Evolutionary conservation across 345 rosid genomes (phyloP).

Genomic region (Trapa bicornis): DNA sequence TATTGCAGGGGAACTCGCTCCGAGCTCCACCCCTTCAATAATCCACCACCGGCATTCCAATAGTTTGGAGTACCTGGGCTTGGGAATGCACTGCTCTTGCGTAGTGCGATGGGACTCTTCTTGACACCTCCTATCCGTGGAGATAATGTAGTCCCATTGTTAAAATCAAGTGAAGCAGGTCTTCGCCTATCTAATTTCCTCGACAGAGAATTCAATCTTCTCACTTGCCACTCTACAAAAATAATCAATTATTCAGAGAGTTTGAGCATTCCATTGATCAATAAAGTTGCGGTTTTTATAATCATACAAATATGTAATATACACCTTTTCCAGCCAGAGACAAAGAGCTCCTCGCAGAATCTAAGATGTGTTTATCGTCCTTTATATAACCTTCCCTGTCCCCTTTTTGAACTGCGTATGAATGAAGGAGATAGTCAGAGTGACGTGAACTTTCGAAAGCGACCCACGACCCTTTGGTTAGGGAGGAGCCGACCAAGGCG

Average conservation of each 20-base stretch:
- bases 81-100: slow-evolving; percentile 55
- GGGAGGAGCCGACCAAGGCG: neutral
- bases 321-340: slow-evolving; percentile 79
- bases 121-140: slow-evolving; percentile 46
- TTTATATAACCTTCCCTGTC: slow-evolving; percentile 29
- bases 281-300: neutral
- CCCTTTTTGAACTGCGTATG: slow-evolving; percentile 37
- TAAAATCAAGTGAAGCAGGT: slow-evolving; percentile 71
- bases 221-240: slow-evolving; percentile 60
- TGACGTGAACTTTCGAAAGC: slow-evolving; percentile 4
- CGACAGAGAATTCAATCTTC: slow-evolving; percentile 35
- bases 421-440: slow-evolving; percentile 18
- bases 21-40: slow-evolving; percentile 97
- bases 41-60: slow-evolving; percentile 25
- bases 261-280: neutral
- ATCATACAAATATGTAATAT: neutral
- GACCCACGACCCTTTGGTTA: slow-evolving; percentile 12
- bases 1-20: slow-evolving; percentile 66
- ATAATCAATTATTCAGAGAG: neutral
- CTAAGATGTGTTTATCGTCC: slow-evolving; percentile 35
- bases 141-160: slow-evolving; percentile 47
- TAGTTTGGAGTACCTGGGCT: slow-evolving; percentile 87
- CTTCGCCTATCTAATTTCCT: slow-evolving; percentile 56
- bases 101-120: slow-evolving; percentile 35
- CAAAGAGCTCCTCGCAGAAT: slow-evolving; percentile 80